Percentiles rank a stretch among this genome's conserved stretches.
phyloP scores from a whole-genome alignment of 2,329 filamentous ascomycete genomes.

The Ilyonectria robusta region DNA sequence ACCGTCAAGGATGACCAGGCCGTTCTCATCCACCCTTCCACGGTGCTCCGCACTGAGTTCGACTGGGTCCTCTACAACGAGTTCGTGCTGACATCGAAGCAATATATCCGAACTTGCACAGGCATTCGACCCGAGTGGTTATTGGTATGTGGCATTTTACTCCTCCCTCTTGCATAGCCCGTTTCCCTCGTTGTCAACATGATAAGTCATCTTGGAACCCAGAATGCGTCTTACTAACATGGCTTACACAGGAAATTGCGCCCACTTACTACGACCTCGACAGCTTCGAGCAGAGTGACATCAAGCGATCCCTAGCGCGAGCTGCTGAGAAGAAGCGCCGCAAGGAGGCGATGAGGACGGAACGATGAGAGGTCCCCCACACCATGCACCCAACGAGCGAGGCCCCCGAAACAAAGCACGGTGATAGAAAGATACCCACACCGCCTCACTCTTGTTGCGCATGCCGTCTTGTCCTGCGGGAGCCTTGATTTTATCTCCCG shows the following conservation, averaged over 20 bases:
- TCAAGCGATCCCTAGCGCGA: conserved; percentile 76
- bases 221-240: conserved; percentile 33
- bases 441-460: conserved; percentile 12
- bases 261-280: conserved; percentile 92
- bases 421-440: conserved; percentile 10
- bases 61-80: conserved; percentile 99
- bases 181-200: not conserved
- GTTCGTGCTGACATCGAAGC: conserved; percentile 97
- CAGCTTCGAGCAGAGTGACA: conserved; percentile 87
- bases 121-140: conserved; percentile 95
- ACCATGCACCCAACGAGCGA: conserved; percentile 21
- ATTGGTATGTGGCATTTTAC: conserved; percentile 70
- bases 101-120: conserved; percentile 96
- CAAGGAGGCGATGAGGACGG: conserved; percentile 69
- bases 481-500: conserved; percentile 11
- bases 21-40: conserved; percentile 93
- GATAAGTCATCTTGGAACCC: conserved; percentile 3
- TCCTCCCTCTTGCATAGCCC: not conserved
- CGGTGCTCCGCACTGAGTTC: conserved; percentile 87
- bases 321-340: conserved; percentile 73
- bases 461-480: conserved; percentile 10
- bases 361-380: conserved; percentile 52
- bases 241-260: conserved; percentile 81
- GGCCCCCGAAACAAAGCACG: conserved; percentile 17
- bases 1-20: conserved; percentile 98